phyloP scores from a whole-genome alignment of 1,284 basidiomycete species.

The Cystobasidium pallidum region DNA sequence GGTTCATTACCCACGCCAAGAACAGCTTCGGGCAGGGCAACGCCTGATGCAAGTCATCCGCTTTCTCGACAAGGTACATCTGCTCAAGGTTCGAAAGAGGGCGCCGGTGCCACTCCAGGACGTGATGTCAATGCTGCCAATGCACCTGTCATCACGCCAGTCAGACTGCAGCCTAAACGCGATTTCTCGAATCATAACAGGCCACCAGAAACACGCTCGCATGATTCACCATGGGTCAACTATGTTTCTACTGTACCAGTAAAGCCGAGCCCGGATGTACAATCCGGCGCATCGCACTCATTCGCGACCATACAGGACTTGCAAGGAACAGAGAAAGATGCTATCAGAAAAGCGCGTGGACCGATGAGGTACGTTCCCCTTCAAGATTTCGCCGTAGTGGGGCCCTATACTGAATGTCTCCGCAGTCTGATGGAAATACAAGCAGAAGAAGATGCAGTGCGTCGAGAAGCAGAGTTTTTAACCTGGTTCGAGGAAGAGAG shows the following conservation, averaged over 20 bases:
- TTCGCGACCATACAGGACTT: constrained; percentile 80
- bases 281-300: constrained; percentile 58
- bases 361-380: constrained; percentile 14
- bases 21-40: constrained; percentile 6
- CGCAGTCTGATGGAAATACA: constrained; percentile 52
- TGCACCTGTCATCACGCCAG: constrained; percentile 49
- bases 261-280: neutral
- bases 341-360: constrained; percentile 45
- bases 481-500: constrained; percentile 54
- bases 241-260: constrained; percentile 57
- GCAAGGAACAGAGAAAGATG: constrained; percentile 65
- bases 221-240: constrained; percentile 52
- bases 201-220: constrained; percentile 39
- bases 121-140: constrained; percentile 8
- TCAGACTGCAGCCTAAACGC: constrained; percentile 37
- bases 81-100: neutral
- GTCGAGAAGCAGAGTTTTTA: constrained; percentile 52
- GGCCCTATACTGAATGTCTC: constrained; percentile 4
- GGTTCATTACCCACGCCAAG: neutral
- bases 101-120: neutral
- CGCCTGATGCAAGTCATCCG: neutral
- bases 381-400: neutral
- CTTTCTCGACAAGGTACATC: constrained; percentile 1
- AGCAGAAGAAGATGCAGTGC: constrained; percentile 49
- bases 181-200: constrained; percentile 44